Conservation (phyloP, 305 asterid genomes). For the Solanum hybrid region DNA sequence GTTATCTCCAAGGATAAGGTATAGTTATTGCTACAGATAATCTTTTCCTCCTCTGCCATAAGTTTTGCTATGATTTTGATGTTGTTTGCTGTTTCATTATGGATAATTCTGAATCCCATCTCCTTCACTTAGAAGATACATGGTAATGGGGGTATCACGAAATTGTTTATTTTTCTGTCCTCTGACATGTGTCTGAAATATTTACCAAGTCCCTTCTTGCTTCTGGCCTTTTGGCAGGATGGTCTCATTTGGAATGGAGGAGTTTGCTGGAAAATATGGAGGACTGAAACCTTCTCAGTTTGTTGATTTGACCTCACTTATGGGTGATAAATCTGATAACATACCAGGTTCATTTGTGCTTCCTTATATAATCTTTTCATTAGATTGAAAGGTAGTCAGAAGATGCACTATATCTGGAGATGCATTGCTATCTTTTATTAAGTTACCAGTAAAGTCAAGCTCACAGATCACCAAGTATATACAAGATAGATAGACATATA, state of each 20-base stretch:
- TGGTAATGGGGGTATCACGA: neutral
- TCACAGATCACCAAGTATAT: neutral
- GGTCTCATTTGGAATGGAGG: conserved; percentile 90
- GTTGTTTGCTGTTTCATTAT: neutral
- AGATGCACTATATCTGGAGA: neutral
- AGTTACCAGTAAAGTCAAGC: neutral
- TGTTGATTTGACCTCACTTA: conserved; percentile 83
- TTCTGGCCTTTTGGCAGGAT: conserved; percentile 32
- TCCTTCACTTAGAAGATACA: neutral
- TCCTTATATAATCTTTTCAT: neutral
- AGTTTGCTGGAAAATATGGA: conserved; percentile 76
- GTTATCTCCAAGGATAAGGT: neutral
- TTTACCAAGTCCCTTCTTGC: neutral
- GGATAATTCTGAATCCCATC: neutral
- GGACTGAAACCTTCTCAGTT: conserved; percentile 73
- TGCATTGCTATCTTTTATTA: neutral
- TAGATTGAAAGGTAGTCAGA: neutral
- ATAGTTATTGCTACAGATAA: neutral
- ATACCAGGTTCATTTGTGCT: conserved; percentile 65
- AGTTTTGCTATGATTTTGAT: neutral
- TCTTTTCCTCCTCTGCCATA: neutral
- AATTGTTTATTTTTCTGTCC: neutral
- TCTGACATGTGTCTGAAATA: neutral
- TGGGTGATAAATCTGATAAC: conserved; percentile 85
- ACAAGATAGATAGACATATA: neutral